Percentiles rank a stretch among this genome's conserved stretches.
phyloP scores from a whole-genome alignment of 1,139 yeast species.

The Sugiyamaella paludigena region DNA sequence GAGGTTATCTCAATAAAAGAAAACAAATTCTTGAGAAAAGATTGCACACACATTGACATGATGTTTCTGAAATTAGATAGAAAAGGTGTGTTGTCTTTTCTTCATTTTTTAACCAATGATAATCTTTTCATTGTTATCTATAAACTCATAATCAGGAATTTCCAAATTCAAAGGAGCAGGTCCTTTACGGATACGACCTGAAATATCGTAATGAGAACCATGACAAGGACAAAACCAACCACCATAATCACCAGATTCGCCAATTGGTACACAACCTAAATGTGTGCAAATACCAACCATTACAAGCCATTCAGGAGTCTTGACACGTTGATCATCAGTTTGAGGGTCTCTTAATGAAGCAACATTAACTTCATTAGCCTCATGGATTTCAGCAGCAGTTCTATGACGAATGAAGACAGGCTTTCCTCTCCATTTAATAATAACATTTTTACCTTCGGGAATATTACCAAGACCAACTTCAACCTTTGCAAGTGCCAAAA shows the following conservation, averaged over 20 bases:
- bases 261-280: conserved; percentile 99
- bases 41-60: too few relatives aligned
- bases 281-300: conserved; percentile 99
- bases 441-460: conserved; percentile 97
- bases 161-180: conserved; percentile 99
- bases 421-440: conserved; percentile 99
- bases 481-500: conserved; percentile 98
- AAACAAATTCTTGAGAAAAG: too few relatives aligned
- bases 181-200: conserved; percentile 99
- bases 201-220: conserved; percentile 99
- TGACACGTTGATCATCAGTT: conserved; percentile 87
- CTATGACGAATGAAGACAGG: conserved; percentile 99
- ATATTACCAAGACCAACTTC: conserved; percentile 93
- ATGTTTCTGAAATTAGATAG: too few relatives aligned
- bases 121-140: conserved; percentile 73
- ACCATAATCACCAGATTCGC: conserved; percentile 99
- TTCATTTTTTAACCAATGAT: conserved; percentile 62
- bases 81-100: not conserved
- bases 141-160: conserved; percentile 86
- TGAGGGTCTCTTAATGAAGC: conserved; percentile 88
- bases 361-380: conserved; percentile 83
- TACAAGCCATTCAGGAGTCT: conserved; percentile 97
- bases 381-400: conserved; percentile 87
- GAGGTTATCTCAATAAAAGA: too few relatives aligned
- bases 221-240: conserved; percentile 99